Evolutionary conservation across 306 rosid species (phyloP), one percentile per base, ranked within the genome.

Genomic region (Amphicarpaea edgeworthii): DNA sequence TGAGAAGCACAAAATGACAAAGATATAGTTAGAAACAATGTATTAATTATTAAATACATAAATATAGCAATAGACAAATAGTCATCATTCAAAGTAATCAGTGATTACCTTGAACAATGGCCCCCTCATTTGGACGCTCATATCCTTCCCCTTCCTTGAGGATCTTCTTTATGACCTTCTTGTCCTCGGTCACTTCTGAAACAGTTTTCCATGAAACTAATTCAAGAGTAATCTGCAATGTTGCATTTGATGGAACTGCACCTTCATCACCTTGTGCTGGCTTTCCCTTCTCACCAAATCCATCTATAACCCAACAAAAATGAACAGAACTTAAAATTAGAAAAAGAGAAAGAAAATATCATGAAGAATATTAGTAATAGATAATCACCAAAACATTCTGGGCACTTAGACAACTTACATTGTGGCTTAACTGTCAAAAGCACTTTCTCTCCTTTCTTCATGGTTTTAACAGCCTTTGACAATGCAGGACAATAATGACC

Each of bases 191-290:
- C 41, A 96, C 83, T 73, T 92, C 97, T 20, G 98, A 79, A 12
- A 95, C 99, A 68, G 92, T 86, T 83, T 88, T 95, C 97, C 97
- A 95, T 0, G 96, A 95, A 32, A 89, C 85, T 82, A 95, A 90
- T 77, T 95, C 97, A 1, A 95, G 81, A 54, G 90, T 83, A 57
- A 92, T 89, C 71, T 90, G 66, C 53, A 95, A 82, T 19, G 88
- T 70, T 3, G 92, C 90, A 76, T 90, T 95, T 19, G 98, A 93
- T 45, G 93, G 98, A 78, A 95, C 84, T 15, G 89, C 91, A 73
- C 86, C 92, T 65, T 88, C 92, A 59, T 73, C 82, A 30, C 90
- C 91, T 10, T 85, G 71, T 0, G 87, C 93, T 34, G 90, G 78
- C 77, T 85, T 88, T 0, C 97, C 97, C 65, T 85, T 86, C 79